phyloP scores from a whole-genome alignment of 148 eudicot species.

The Beta vulgaris region DNA sequence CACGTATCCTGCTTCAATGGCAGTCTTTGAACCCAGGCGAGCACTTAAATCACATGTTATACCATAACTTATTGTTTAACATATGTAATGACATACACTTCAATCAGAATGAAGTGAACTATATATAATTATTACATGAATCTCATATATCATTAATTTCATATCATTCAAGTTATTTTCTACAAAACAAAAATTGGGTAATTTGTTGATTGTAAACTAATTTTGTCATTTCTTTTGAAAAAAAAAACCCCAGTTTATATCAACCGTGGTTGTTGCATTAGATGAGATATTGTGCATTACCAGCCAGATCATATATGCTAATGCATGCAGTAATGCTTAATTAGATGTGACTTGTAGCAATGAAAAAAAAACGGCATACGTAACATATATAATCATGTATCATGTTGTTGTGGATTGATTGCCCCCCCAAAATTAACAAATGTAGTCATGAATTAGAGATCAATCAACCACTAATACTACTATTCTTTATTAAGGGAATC shows the following conservation, averaged over 20 bases:
- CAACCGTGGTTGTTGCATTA: not conserved
- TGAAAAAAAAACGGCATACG: not conserved
- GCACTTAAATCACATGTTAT: no score
- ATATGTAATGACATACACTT: no score
- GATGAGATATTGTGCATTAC: not conserved
- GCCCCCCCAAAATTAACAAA: not conserved
- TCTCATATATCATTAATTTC: no score
- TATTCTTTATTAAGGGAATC: not conserved
- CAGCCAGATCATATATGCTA: not conserved
- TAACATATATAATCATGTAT: not conserved
- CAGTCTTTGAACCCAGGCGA: no score
- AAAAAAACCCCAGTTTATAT: not conserved
- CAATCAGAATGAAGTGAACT: no score
- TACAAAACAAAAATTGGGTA: no score
- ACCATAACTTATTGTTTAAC: no score
- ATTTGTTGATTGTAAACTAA: no score
- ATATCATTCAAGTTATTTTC: no score
- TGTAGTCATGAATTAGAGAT: not conserved
- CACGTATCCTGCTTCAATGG: no score
- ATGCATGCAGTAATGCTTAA: not conserved
- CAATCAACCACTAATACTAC: not conserved
- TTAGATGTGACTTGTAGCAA: not conserved
- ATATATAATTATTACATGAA: no score
- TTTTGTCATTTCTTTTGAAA: no score
- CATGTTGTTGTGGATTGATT: not conserved